Percentiles rank a stretch among this genome's conserved stretches.
These are phyloP conservation scores for Aspergillus ochraceus DNA, from an alignment of 2,329 filamentous ascomycete species.

Conservation along the genomic window DNA sequence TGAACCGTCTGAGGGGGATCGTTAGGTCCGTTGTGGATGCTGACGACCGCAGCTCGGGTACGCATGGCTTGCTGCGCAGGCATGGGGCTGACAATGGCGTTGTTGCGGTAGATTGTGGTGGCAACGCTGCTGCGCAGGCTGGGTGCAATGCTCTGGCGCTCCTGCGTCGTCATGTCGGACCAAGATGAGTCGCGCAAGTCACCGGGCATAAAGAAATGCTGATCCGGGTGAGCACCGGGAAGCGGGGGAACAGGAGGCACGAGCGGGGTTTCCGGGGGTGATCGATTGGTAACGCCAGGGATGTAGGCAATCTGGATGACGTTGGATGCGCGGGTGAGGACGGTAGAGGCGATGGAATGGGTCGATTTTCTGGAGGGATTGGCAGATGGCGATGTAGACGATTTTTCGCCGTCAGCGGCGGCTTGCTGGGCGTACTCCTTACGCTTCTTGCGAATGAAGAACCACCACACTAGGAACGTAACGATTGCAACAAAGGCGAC, in stretches of 20 bases:
- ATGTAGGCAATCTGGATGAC: constrained; percentile 99
- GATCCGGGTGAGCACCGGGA: constrained; percentile 68
- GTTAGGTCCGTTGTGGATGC: constrained; percentile 72
- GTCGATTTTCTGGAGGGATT: constrained; percentile 71
- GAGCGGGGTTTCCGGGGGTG: constrained; percentile 78
- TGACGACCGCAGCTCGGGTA: constrained; percentile 88
- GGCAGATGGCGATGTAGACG: constrained; percentile 48
- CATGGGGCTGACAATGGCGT: constrained; percentile 74
- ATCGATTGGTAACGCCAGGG: constrained; percentile 91
- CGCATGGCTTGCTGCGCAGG: constrained; percentile 84
- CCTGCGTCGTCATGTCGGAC: constrained; percentile 66
- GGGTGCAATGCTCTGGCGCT: constrained; percentile 51
- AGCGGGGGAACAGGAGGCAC: constrained; percentile 94
- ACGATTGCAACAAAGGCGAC: constrained; percentile 71
- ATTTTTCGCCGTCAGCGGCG: constrained; percentile 49
- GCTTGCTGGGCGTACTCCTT: constrained; percentile 60
- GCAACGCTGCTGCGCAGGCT: constrained; percentile 68
- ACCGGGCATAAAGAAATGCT: constrained; percentile 90
- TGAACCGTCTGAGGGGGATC: constrained; percentile 39
- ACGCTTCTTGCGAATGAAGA: constrained; percentile 76
- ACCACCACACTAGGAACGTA: constrained; percentile 82
- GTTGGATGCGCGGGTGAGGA: constrained; percentile 93
- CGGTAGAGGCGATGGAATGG: constrained; percentile 93
- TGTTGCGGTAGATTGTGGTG: constrained; percentile 91
- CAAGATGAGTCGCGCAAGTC: constrained; percentile 90